These are phyloP conservation scores for Galerina marginata DNA, from an alignment of 768 basidiomycete genomes.

Conservation along the genomic window DNA sequence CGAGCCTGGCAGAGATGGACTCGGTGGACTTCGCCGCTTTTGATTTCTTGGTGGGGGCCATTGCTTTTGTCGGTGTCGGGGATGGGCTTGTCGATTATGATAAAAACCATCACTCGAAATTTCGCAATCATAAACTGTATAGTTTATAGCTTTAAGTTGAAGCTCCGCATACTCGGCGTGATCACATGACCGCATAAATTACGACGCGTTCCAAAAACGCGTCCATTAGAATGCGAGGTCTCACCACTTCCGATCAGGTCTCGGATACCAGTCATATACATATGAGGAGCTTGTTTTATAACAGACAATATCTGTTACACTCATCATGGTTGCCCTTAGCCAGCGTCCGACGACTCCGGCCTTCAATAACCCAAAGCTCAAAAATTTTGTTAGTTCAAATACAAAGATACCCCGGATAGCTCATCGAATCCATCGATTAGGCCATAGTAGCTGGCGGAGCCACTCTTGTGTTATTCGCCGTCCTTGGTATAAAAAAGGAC, in stretches of 20 bases:
- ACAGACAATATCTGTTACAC: too few species aligned
- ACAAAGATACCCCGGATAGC: too few species aligned
- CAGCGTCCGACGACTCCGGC: too few species aligned
- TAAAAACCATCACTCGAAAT: constrained; percentile 6
- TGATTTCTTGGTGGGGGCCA: constrained; percentile 96
- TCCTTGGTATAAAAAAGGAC: background rate
- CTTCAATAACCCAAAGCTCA: too few species aligned
- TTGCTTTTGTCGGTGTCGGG: constrained; percentile 46
- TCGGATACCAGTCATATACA: background rate
- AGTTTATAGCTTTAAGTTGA: constrained; percentile 37
- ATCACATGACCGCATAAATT: constrained; percentile 5
- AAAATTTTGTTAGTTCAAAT: too few species aligned
- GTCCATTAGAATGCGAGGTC: background rate
- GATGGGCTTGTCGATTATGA: constrained; percentile 22
- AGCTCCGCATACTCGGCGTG: constrained; percentile 23
- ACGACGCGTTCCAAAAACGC: constrained; percentile 3
- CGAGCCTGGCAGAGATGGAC: constrained; percentile 90
- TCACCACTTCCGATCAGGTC: constrained; percentile 10
- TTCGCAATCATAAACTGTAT: constrained; percentile 27
- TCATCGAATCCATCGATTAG: too few species aligned
- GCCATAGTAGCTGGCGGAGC: too few species aligned
- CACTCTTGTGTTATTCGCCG: background rate
- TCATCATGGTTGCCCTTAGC: too few species aligned
- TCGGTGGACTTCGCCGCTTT: constrained; percentile 93
- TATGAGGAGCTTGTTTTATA: too few species aligned